Evolutionary conservation across 1,284 basidiomycete genomes (phyloP), one percentile per base, ranked within the genome.

Genomic region (Cryptococcus depauperatus): DNA sequence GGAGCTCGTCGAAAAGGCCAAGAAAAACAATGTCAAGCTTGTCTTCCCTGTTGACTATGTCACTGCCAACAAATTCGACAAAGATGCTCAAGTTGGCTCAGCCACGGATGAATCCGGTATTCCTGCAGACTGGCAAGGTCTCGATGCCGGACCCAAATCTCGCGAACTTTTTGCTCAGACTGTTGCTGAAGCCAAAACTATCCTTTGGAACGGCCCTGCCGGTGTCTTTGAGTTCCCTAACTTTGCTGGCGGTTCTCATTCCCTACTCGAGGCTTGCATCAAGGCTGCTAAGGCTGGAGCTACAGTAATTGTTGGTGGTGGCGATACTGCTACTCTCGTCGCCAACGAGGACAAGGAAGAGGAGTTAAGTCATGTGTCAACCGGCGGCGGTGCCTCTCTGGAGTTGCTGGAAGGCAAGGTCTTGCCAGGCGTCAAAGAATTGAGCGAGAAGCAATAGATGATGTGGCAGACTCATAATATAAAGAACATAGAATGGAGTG

Each of bases 141-240:
- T 98, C 43, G 93, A 92, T 70, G 82, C 76, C 46, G 91, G 91
- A 51, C 79, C 78, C 30, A 78, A 93, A 75, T 89, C 83, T 56
- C 80, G 80, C 44, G 76, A 87, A 63, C 74, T 87, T 51, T 98
- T 85, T 77, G 77, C 76, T 42, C 65, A 83, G 59, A 82, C 90
- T 21, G 91, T 97, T 50, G 69, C 83, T 46, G 82, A 86, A 64
- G 77, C 90, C 53, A 97, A 92, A 79, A 98, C 95, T 38, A 92
- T 98, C 69, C 82, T 98, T 50, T 98, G 93, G 92, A 98, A 98
- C 70, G 93, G 90, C 41, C 92, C 93, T 33, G 86, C 93, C 37
- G 93, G 93, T 62, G 93, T 98, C 27, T 98, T 98, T 71, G 93
- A 98, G 73, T 95, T 97, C 76, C 80, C 85, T 41, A 82, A 82